phyloP scores from a whole-genome alignment of 2,329 filamentous ascomycete species.

The Pyricularia grisea region DNA sequence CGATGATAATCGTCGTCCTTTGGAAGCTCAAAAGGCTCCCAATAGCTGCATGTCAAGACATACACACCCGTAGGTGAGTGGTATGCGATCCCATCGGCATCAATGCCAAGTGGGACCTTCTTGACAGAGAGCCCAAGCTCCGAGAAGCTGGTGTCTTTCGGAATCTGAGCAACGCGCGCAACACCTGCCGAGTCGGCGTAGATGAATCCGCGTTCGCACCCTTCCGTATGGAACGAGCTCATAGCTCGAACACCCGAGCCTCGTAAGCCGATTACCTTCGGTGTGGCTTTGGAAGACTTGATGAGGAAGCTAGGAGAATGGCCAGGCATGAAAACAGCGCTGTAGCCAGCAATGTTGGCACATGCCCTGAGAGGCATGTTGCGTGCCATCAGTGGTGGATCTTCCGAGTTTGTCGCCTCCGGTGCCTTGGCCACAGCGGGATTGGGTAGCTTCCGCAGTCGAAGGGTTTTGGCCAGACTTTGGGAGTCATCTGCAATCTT shows the following conservation, averaged over 20 bases:
- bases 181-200: slow-evolving; percentile 67
- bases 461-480: slow-evolving; percentile 47
- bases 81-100: slow-evolving; percentile 66
- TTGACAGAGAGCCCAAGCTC: slow-evolving; percentile 69
- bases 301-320: slow-evolving; percentile 72
- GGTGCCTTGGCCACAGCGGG: slow-evolving; percentile 53
- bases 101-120: slow-evolving; percentile 60
- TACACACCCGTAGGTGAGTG: slow-evolving; percentile 69
- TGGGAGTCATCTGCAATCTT: slow-evolving; percentile 29
- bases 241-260: slow-evolving; percentile 61
- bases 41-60: slow-evolving; percentile 60
- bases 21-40: slow-evolving; percentile 69
- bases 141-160: slow-evolving; percentile 54
- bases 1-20: slow-evolving; percentile 77
- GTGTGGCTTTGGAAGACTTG: slow-evolving; percentile 68
- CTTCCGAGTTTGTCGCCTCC: slow-evolving; percentile 28
- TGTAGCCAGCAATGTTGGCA: slow-evolving; percentile 64
- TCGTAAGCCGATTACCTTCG: slow-evolving; percentile 65
- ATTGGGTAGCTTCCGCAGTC: slow-evolving; percentile 70
- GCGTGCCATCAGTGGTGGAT: slow-evolving; percentile 31
- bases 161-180: slow-evolving; percentile 65
- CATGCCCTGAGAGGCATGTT: slow-evolving; percentile 46
- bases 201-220: slow-evolving; percentile 74
- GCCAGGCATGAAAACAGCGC: slow-evolving; percentile 74
- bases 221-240: slow-evolving; percentile 66